Evolutionary conservation across 345 rosid genomes (phyloP), one percentile per base, ranked within the genome.

Genomic region (Ceriops decandra): DNA sequence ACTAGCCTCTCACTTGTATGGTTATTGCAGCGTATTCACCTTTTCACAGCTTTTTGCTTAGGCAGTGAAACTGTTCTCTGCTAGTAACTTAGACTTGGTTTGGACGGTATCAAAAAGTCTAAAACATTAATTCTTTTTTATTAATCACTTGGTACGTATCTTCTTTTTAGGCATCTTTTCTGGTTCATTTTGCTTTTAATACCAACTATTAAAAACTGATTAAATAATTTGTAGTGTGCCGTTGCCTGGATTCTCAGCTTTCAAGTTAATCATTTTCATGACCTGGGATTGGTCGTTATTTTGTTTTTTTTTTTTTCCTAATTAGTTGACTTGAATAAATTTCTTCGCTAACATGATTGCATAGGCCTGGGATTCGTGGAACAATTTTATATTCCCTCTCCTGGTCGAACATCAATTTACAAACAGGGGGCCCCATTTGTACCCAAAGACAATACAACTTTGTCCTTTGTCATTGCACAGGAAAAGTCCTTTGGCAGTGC

Each of bases 361-460:
- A 61, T 54, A 36, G 60, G 70, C 30, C 5, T 42, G 28, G 3
- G 30, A 56, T 56, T 24, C 28, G 28, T 24, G n/a, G 28, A 58
- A 58, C 24, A 19, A 60, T 19, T 57, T 42, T 38, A 38, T 66
- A 36, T 70, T 64, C 65, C 32, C 71, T 62, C 36, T 28, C 49
- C 17, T 42, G 79, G 82, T 68, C 79, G 75, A 36, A 0, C 38
- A 28, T 35, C 56, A 33, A 35, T 52, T 47, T 15, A 20, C 20
- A 31, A 35, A 52, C 16, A 42, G 8, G 64, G 62, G 73, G 81
- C 74, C 74, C 74, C 80, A 15, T 64, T 22, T 8, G 17, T 26
- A 20, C 51, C 51, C 62, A 10, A 19, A 60, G 61, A 64, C 68
- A 74, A 77, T 71, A 72, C 70, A 65, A 69, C 66, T 35, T 20